phyloP scores from a whole-genome alignment of 2,329 filamentous ascomycete species.

The Diaporthe aspalathi region DNA sequence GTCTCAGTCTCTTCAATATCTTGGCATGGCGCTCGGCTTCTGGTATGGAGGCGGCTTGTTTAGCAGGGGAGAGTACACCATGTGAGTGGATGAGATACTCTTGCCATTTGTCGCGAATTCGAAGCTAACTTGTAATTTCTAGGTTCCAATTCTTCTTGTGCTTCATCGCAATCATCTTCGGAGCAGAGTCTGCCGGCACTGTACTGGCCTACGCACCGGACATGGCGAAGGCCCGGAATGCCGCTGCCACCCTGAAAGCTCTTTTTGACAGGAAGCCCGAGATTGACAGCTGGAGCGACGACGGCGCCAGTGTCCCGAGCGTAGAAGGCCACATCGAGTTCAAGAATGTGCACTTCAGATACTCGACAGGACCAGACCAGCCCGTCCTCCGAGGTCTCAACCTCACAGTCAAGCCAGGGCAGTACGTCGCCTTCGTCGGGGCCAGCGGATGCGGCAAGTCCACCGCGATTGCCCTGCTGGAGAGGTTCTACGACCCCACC shows the following conservation, averaged over 20 bases:
- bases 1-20: constrained; percentile 85
- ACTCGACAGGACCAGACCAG: constrained; percentile 90
- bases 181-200: constrained; percentile 89
- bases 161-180: constrained; percentile 91
- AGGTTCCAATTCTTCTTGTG: constrained; percentile 96
- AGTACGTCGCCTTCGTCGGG: constrained; percentile 92
- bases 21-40: constrained; percentile 88
- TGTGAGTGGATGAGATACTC: too few species aligned
- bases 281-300: constrained; percentile 84
- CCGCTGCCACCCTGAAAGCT: constrained; percentile 81
- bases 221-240: constrained; percentile 91
- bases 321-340: constrained; percentile 88
- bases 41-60: constrained; percentile 90
- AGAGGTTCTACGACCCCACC: constrained; percentile 94
- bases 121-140: too few species aligned
- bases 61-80: constrained; percentile 74
- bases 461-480: constrained; percentile 90
- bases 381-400: constrained; percentile 90
- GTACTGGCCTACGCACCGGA: constrained; percentile 92
- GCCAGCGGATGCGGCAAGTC: constrained; percentile 94
- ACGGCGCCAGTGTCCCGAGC: constrained; percentile 68
- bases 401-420: constrained; percentile 77
- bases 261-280: constrained; percentile 85
- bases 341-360: constrained; percentile 92
- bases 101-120: too few species aligned